Base-by-base conservation (phyloP, 345 rosid species). In the Ceriops zippeliana region DNA sequence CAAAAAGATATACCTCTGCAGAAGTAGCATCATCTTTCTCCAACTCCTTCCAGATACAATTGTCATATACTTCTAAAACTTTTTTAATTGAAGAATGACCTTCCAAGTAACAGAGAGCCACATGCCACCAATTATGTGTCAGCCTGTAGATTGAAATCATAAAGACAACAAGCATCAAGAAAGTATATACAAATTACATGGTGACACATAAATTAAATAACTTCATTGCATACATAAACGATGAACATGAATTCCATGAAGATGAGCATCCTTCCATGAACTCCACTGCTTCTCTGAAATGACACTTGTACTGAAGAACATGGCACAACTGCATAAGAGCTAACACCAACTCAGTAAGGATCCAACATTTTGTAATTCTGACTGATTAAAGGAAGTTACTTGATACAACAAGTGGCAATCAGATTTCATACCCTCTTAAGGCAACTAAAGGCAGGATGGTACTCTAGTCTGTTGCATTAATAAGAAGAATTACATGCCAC, bases 111-210 rank as follows among this genome's bases (percentile, higher is more conserved):
- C 97, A 93, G 58, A 93, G 90, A 46, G 97, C 93, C 61, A 89
- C 81, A 62, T 91, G 98, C 98, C 98, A 93, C 98, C 98, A 93
- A 76, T 93, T 88, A 83, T 93, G 97, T 32, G 97, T 93, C 58
- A 80, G 77, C 90, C 98, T 93, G 62, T 47, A 32, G 30, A 52
- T 62, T 62, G 20, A 54, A 56, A 51, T 10, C 60, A 62, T 10
- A 20, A 53, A n/a, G 6, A 46, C 66, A 26, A 19, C 35, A 8
- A 26, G 62, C 65, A 70, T 65, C 16, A 22, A 35, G 27, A 69
- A 32, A 52, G 24, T 30, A 22, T 19, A 15, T 19, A 49, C 21
- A 35, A 20, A 22, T 15, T 61, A 11, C 10, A n/a, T 38, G 32
- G 66, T 52, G 34, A 30, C 19, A 63, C 56, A 6, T 16, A 32